Percentiles rank a stretch among this genome's conserved stretches.
Evolutionary conservation across 306 rosid species (phyloP).

Genomic region (Cucurbita maxima): DNA sequence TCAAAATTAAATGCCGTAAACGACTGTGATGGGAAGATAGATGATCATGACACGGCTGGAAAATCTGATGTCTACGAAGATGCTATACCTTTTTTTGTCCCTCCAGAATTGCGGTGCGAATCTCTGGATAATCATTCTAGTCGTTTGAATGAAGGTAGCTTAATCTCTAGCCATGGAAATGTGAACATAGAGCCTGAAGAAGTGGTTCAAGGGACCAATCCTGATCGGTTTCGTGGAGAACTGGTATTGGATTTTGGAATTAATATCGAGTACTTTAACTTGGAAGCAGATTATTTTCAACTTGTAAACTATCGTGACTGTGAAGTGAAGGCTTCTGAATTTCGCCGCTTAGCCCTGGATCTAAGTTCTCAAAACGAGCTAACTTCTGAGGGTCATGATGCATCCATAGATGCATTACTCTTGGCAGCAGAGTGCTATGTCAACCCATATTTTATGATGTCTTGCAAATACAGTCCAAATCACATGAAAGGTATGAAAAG

Average conservation of each 20-base stretch:
- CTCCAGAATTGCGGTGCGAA: conserved; percentile 43
- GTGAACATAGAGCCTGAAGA: conserved; percentile 33
- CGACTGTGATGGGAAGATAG: conserved; percentile 52
- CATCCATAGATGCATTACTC: conserved; percentile 82
- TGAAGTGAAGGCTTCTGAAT: conserved; percentile 75
- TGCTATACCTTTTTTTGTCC: conserved; percentile 51
- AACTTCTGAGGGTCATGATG: conserved; percentile 73
- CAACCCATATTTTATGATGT: conserved; percentile 71
- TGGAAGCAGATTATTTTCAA: conserved; percentile 80
- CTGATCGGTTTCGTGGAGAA: conserved; percentile 22
- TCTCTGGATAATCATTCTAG: conserved; percentile 31
- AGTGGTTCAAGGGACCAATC: conserved; percentile 22
- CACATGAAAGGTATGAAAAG: conserved; percentile 21
- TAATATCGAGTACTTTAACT: conserved; percentile 42
- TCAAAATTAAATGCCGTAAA: conserved; percentile 41
- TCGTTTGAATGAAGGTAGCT: conserved; percentile 27
- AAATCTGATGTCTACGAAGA: conserved; percentile 51
- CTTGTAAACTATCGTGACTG: conserved; percentile 54
- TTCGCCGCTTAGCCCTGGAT: conserved; percentile 66
- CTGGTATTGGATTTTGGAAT: conserved; percentile 41
- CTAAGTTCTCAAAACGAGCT: conserved; percentile 56
- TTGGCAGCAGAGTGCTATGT: conserved; percentile 91
- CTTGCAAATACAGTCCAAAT: conserved; percentile 35
- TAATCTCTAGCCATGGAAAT: conserved; percentile 29
- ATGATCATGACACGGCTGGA: conserved; percentile 33